Evolutionary conservation across 768 basidiomycete genomes (phyloP).

Genomic region (Neoboletus subvelutipes): DNA sequence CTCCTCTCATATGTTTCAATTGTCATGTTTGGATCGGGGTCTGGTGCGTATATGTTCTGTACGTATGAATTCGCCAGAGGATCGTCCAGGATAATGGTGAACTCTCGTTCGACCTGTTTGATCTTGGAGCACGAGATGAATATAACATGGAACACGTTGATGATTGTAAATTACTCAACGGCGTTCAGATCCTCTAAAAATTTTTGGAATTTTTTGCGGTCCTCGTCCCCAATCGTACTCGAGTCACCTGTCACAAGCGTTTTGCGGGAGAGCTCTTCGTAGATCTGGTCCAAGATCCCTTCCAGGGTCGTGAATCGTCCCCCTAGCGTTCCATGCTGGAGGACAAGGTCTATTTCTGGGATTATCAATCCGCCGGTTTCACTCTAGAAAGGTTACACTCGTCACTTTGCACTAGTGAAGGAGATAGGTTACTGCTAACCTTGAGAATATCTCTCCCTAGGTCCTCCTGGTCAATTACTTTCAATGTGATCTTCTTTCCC

Average conservation of each 20-base stretch:
- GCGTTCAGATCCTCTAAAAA: conserved; percentile 80
- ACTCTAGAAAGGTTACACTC: conserved; percentile 52
- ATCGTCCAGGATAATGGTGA: conserved; percentile 93
- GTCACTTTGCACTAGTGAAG: not conserved
- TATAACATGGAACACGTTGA: not conserved
- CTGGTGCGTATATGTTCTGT: conserved; percentile 96
- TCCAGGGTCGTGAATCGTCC: conserved; percentile 98
- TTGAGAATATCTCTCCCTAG: conserved; percentile 92
- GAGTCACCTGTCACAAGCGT: conserved; percentile 77
- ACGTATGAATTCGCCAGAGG: conserved; percentile 94
- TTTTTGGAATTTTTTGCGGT: conserved; percentile 59
- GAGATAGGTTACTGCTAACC: conserved; percentile 43
- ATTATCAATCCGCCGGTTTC: conserved; percentile 88
- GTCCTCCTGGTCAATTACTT: conserved; percentile 91
- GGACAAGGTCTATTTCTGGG: conserved; percentile 91
- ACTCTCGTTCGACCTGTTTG: conserved; percentile 73
- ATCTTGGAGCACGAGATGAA: conserved; percentile 44
- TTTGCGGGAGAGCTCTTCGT: conserved; percentile 92
- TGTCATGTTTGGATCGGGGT: conserved; percentile 92
- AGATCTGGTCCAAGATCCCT: conserved; percentile 90
- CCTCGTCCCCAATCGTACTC: conserved; percentile 35
- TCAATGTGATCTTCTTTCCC: conserved; percentile 85
- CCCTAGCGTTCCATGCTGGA: conserved; percentile 92
- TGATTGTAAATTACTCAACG: conserved; percentile 40
- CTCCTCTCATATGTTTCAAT: conserved; percentile 81